phyloP scores from a whole-genome alignment of 805 yeast species.

The Aciculoconidium aculeatum region DNA sequence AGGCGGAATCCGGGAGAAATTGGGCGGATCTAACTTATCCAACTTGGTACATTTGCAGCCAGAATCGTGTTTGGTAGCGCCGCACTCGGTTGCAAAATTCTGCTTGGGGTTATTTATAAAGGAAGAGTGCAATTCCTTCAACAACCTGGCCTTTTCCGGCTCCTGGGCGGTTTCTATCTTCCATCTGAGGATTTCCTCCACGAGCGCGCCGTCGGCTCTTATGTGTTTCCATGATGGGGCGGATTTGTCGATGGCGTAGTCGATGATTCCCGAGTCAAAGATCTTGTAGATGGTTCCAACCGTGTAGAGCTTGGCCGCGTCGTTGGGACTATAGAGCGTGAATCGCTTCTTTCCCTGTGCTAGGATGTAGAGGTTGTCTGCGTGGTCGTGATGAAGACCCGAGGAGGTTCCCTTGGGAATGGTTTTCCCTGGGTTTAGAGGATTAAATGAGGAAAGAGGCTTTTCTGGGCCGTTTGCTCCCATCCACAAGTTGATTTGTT shows the following conservation, averaged over 20 bases:
- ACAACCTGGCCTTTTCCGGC: conserved; percentile 7
- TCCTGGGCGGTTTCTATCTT: conserved; percentile 21
- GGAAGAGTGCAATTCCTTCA: conserved; percentile 12
- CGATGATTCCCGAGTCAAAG: conserved; percentile 60
- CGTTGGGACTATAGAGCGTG: conserved; percentile 60
- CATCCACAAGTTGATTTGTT: conserved; percentile 73
- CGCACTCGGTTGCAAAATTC: no score
- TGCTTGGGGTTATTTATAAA: no score
- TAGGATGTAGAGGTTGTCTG: conserved; percentile 66
- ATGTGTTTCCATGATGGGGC: conserved; percentile 63
- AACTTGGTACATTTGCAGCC: no score
- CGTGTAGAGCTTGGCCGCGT: conserved; percentile 53
- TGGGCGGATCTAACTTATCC: conserved; percentile 54
- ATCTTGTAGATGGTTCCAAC: conserved; percentile 55
- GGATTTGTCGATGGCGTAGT: conserved; percentile 46
- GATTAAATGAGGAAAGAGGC: conserved; percentile 1
- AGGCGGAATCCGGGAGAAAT: conserved; percentile 62
- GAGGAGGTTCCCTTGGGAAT: conserved; percentile 49
- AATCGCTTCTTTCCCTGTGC: conserved; percentile 58
- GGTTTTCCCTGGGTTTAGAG: not conserved
- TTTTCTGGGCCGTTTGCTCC: conserved; percentile 37
- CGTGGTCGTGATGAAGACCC: conserved; percentile 77
- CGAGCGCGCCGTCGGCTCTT: conserved; percentile 56
- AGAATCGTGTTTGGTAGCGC: no score
- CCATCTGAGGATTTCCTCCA: conserved; percentile 45